Evolutionary conservation across 139 green algal genomes (phyloP), one percentile per base, ranked within the genome.

Genomic region (Coccomyxa sp.): DNA sequence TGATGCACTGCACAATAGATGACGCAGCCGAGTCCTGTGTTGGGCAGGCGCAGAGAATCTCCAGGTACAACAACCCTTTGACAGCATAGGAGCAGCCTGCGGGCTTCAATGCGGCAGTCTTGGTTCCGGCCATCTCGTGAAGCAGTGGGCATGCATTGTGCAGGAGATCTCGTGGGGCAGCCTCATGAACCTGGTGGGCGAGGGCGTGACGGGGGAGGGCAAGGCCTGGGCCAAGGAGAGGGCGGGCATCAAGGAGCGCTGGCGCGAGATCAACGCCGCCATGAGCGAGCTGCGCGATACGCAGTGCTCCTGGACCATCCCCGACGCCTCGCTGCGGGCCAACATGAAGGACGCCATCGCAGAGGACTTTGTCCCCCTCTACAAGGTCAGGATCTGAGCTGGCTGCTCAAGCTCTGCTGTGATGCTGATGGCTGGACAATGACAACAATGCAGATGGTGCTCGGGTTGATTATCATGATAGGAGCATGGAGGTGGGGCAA

Each of bases 311-410:
- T 88, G 84, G 84, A 80, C 75, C 2, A 82, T 88, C 29, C 80
- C 81, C 0, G 84, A 88, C 12, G 35, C 81, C 24, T 27, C 69
- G 58, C 84, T 88, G 70, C 78, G 78, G 24, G 75, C 68, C 41
- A 80, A 81, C 35, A 68, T 88, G 37, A 81, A 79, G 37, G 84
- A 88, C 27, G 81, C 84, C 8, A 39, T 88, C 35, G 36, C 75
- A 29, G 78, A 88, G 36, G 40, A 78, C 81, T 73, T 88, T 58
- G 58, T 88, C 44, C 84, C 84, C 7, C 34, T 78, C 8, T 86
- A 83, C 68, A 24, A 83, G 34, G 78, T 73, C 0, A 0, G 38
- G 36, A 44, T 68, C 27, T 12, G n/a, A n/a, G n/a, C n/a, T n/a
- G n/a, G n/a, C n/a, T n/a, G 73, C 68, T 40, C 41, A 50, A 7